These are phyloP conservation scores for Globisporangium paroecandrum DNA, from an alignment of 352 stramenopile species.

Conservation along the genomic window DNA sequence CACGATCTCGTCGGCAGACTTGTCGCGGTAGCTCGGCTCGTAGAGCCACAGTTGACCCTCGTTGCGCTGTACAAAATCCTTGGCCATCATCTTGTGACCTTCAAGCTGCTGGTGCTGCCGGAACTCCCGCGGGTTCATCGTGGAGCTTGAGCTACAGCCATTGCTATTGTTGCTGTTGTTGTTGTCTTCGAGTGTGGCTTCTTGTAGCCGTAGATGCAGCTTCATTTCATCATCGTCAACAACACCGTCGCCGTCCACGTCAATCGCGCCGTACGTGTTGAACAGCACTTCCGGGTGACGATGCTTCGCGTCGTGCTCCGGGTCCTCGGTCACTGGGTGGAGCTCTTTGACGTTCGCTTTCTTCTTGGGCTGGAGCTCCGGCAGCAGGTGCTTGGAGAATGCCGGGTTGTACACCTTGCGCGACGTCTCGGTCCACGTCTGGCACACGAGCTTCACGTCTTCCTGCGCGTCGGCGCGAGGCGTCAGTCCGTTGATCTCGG, in stretches of 20 bases:
- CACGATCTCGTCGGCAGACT: conserved; percentile 33
- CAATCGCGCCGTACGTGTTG: conserved; percentile 53
- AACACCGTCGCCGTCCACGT: conserved; percentile 59
- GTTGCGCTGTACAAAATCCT: conserved; percentile 59
- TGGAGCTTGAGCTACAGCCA: neutral
- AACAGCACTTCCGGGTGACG: conserved; percentile 21
- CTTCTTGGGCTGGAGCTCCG: conserved; percentile 46
- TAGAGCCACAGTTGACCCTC: conserved; percentile 56
- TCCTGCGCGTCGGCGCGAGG: conserved; percentile 2
- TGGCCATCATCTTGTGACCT: conserved; percentile 52
- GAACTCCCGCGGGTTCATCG: conserved; percentile 15
- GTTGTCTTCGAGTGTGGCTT: conserved; percentile 24
- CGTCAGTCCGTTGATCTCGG: neutral
- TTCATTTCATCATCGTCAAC: conserved; percentile 67
- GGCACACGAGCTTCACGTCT: conserved; percentile 15
- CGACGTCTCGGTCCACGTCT: conserved; percentile 65
- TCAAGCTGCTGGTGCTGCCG: conserved; percentile 43
- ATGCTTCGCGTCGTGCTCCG: neutral
- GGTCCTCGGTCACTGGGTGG: neutral
- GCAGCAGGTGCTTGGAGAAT: conserved; percentile 43
- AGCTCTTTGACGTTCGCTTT: conserved; percentile 21
- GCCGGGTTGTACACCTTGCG: conserved; percentile 42
- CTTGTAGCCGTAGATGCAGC: conserved; percentile 42
- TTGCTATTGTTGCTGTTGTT: neutral
- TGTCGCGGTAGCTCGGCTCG: conserved; percentile 38